These are phyloP conservation scores for Rhododendron kiyosumense DNA, from an alignment of 148 eudicot genomes.

Conservation along the genomic window DNA sequence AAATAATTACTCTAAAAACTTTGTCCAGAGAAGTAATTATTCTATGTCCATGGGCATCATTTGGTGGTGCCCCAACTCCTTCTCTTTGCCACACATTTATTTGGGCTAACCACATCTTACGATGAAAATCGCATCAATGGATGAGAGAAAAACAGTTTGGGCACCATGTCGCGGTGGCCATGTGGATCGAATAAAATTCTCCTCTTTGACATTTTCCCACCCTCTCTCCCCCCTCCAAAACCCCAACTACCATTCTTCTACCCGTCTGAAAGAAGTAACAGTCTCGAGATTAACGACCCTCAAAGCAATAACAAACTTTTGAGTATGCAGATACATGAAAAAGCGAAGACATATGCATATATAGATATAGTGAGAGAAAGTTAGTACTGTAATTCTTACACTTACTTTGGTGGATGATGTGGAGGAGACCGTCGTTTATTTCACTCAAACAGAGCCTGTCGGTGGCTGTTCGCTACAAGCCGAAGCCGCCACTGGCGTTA, in stretches of 20 bases:
- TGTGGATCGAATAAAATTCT: too few species aligned
- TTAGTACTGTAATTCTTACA: background rate
- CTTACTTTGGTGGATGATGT: constrained; percentile 1
- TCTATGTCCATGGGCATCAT: too few species aligned
- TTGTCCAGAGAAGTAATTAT: too few species aligned
- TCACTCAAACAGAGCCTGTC: constrained; percentile 15
- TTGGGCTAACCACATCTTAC: too few species aligned
- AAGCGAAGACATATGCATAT: background rate
- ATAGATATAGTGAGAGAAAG: background rate
- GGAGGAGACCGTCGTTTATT: constrained; percentile 16
- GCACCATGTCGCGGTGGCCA: too few species aligned
- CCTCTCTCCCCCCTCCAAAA: background rate
- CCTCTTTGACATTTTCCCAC: background rate
- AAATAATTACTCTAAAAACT: too few species aligned
- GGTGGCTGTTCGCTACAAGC: background rate
- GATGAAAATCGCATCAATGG: too few species aligned
- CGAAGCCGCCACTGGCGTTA: constrained; percentile 5
- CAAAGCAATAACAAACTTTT: background rate
- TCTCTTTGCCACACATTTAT: too few species aligned
- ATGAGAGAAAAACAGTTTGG: too few species aligned
- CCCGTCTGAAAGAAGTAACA: background rate
- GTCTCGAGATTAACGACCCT: background rate
- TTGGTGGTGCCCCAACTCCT: too few species aligned
- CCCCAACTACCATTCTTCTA: background rate
- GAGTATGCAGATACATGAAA: background rate